Evolutionary conservation across 2,329 filamentous ascomycete species (phyloP).

Genomic region (Rhinocladiella similis): DNA sequence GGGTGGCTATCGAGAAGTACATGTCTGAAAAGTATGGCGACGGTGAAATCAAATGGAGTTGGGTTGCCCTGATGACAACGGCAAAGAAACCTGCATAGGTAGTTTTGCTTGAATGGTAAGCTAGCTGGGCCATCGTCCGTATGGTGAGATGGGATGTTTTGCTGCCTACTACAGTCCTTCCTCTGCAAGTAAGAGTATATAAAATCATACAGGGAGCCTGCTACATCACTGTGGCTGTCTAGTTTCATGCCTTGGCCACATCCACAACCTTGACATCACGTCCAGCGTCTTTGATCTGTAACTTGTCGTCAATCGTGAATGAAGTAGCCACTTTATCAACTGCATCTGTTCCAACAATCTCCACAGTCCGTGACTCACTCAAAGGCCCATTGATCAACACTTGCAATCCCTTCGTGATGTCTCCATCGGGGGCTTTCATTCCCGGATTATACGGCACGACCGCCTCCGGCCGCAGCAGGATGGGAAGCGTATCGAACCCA

Average conservation of each 20-base stretch:
- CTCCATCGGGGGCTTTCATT: background rate
- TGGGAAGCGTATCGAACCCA: slow-evolving; percentile 57
- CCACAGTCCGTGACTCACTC: background rate
- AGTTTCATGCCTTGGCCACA: background rate
- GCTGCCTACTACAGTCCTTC: background rate
- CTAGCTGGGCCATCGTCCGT: background rate
- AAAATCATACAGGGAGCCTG: no score
- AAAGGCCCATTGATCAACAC: slow-evolving; percentile 18
- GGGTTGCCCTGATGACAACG: slow-evolving; percentile 34
- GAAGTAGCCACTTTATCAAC: no score
- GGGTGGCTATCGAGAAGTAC: slow-evolving; percentile 11
- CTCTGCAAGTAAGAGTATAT: no score
- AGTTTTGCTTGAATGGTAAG: background rate
- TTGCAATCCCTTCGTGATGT: slow-evolving; percentile 10
- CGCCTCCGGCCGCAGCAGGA: slow-evolving; percentile 59
- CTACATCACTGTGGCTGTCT: background rate
- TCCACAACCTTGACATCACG: slow-evolving; percentile 1
- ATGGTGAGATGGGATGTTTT: background rate
- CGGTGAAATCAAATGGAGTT: slow-evolving; percentile 19
- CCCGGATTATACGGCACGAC: slow-evolving; percentile 28
- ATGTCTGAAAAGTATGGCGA: slow-evolving; percentile 20
- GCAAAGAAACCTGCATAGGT: slow-evolving; percentile 31
- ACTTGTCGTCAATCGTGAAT: no score
- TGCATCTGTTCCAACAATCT: slow-evolving; percentile 5
- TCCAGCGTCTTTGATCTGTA: no score